Base-by-base conservation (phyloP, 805 yeast genomes). In the Nakazawaea laoshanensis region DNA sequence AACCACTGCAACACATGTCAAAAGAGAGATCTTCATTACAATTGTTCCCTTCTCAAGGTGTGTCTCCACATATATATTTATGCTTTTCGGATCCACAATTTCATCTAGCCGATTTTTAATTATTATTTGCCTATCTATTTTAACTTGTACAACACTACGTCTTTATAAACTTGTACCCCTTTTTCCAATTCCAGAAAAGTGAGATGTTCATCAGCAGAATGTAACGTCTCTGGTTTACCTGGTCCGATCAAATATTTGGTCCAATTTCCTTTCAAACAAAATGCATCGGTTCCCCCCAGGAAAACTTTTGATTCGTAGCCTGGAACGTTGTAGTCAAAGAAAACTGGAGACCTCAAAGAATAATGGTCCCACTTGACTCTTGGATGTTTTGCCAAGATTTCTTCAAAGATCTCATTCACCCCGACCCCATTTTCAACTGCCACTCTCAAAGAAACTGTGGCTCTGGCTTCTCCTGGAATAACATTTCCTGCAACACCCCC, bases 401-500 rank as follows among this genome's bases (percentile, higher is more conserved):
- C 52, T 5, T 53, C 41, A 7, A 76, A 57, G 15, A 53, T 39
- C 6, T 50, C 38, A 16, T 48, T 50, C 3, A 76, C 63, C 13
- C 45, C 48, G 1, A 57, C 60, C 2, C 61, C 42, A 27, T 65
- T 65, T 7, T 56, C 64, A 10, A 20, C 4, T 3, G 85, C 73
- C 3, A 75, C 70, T 48, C 88, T 61, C 39, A 77, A 57, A 12
- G 70, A 46, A 2, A 70, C 45, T 2, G 54, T 44, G 13, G 81
- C 79, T 7, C 45, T 42, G 1, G 82, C 80, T 16, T 50, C 41
- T 2, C 78, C 77, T 3, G 87, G 79, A 7, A 79, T 53, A 17
- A 79, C 83, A 49, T 79, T 79, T 7, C 66, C 59, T 4, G 86
- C 88, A 2, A 74, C 72, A 18, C 86, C 86, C 5, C 72, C 84